Percentiles rank a stretch among this genome's conserved stretches.
These are phyloP conservation scores for Botrytis fragariae DNA, from an alignment of 2,329 filamentous ascomycete species.

Conservation along the genomic window DNA sequence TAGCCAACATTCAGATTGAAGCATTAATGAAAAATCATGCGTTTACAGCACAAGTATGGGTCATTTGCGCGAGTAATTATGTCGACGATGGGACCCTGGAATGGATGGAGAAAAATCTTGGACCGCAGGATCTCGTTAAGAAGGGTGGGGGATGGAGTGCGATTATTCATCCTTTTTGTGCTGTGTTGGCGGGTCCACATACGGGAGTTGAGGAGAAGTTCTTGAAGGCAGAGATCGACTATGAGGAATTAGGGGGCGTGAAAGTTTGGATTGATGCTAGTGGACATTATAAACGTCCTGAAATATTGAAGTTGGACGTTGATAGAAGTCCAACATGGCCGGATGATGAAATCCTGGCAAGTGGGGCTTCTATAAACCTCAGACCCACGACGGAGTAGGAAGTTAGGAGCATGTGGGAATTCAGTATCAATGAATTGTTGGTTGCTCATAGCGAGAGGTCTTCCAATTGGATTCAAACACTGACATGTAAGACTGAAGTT, in stretches of 20 bases:
- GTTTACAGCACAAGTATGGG: slow-evolving; percentile 46
- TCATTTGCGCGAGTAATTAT: slow-evolving; percentile 44
- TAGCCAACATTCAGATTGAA: slow-evolving; percentile 39
- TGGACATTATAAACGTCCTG: slow-evolving; percentile 19
- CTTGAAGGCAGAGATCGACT: slow-evolving; percentile 2
- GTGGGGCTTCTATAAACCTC: not conserved
- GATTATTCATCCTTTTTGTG: slow-evolving; percentile 13
- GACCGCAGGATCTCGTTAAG: slow-evolving; percentile 1
- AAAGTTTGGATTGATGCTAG: slow-evolving; percentile 20
- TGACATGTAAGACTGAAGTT: not conserved
- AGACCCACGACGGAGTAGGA: not conserved
- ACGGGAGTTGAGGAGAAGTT: slow-evolving; percentile 7
- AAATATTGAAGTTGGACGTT: not conserved
- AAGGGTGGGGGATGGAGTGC: slow-evolving; percentile 9
- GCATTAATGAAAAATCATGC: slow-evolving; percentile 48
- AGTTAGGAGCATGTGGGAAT: not conserved
- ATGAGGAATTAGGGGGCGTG: not conserved
- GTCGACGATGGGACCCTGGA: slow-evolving; percentile 44
- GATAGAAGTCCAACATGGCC: not conserved
- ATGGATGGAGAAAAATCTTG: slow-evolving; percentile 27
- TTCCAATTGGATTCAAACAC: not conserved
- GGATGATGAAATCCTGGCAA: not conserved
- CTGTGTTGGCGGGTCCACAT: slow-evolving; percentile 4
- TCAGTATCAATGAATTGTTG: not conserved
- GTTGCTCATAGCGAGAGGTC: not conserved